Evolutionary conservation across 2,329 filamentous ascomycete species (phyloP).

Genomic region (Orbilia ellipsospora): DNA sequence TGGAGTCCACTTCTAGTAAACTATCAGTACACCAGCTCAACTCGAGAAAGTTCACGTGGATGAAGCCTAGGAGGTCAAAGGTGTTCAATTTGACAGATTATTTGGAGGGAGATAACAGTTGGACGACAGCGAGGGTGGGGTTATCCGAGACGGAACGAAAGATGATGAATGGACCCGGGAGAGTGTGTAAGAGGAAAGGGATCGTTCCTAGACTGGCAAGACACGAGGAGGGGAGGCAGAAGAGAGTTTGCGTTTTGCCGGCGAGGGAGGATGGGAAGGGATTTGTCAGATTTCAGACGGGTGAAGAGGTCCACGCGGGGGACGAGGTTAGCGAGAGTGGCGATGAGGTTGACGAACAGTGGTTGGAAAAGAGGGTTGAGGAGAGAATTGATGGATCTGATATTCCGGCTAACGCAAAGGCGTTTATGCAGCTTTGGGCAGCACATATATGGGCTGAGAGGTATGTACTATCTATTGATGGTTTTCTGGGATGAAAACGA

Average conservation of each 20-base stretch:
- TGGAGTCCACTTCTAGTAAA: constrained; percentile 13
- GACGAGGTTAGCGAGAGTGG: constrained; percentile 31
- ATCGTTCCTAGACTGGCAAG: constrained; percentile 15
- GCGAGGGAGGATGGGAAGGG: constrained; percentile 90
- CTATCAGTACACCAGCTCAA: constrained; percentile 14
- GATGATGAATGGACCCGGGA: constrained; percentile 68
- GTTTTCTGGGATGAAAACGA: background rate
- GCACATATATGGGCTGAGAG: constrained; percentile 22
- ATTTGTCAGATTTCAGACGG: constrained; percentile 31
- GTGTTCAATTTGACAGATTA: constrained; percentile 32
- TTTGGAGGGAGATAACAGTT: constrained; percentile 62
- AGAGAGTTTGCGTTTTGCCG: constrained; percentile 79
- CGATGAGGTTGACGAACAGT: constrained; percentile 32
- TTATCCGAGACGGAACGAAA: constrained; percentile 76
- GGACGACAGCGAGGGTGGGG: constrained; percentile 61
- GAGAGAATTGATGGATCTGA: constrained; percentile 14
- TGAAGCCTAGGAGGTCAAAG: constrained; percentile 19
- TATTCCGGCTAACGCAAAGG: background rate
- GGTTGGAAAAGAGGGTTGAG: constrained; percentile 1
- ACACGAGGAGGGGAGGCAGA: constrained; percentile 63
- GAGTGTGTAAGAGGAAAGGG: constrained; percentile 28
- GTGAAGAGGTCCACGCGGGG: constrained; percentile 1
- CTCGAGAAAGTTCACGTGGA: constrained; percentile 25
- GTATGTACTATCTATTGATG: constrained; percentile 7
- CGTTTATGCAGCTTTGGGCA: constrained; percentile 33